Evolutionary conservation across 2,329 filamentous ascomycete genomes (phyloP).

Genomic region (Canariomyces notabilis): DNA sequence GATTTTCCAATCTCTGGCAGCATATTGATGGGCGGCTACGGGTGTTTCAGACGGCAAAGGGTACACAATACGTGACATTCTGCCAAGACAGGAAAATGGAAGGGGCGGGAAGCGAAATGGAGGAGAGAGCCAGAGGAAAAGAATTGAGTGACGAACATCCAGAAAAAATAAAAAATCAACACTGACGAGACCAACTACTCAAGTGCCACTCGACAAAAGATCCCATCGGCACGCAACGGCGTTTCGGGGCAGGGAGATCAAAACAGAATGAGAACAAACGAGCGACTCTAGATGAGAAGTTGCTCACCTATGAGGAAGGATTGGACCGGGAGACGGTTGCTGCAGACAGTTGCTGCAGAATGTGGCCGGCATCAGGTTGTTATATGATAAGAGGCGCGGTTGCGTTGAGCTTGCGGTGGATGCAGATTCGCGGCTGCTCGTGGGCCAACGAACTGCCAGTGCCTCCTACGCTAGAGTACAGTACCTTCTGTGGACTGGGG

Average conservation of each 20-base stretch:
- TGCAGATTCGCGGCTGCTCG: constrained; percentile 4
- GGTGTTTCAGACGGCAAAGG: too few species aligned
- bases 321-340: constrained; percentile 1
- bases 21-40: too few species aligned
- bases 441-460: constrained; percentile 13
- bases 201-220: too few species aligned
- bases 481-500: constrained; percentile 9
- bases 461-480: too few species aligned
- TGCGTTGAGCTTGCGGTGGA: constrained; percentile 12
- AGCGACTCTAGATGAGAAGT: background rate
- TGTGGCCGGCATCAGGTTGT: constrained; percentile 11
- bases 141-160: too few species aligned
- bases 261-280: background rate
- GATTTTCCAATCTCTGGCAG: too few species aligned
- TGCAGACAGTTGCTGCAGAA: constrained; percentile 5
- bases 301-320: constrained; percentile 6
- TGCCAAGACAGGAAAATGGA: too few species aligned
- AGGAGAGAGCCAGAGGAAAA: too few species aligned
- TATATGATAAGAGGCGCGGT: constrained; percentile 9
- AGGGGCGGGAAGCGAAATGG: too few species aligned
- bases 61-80: too few species aligned
- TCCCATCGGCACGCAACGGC: background rate
- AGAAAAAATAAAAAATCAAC: too few species aligned
- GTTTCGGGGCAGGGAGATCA: background rate
- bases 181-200: too few species aligned